A percentile compares a stretch with the other conserved stretches of the same genome.
Evolutionary conservation across 2,329 filamentous ascomycete species (phyloP).

Genomic region (Penicillium vulpinum): DNA sequence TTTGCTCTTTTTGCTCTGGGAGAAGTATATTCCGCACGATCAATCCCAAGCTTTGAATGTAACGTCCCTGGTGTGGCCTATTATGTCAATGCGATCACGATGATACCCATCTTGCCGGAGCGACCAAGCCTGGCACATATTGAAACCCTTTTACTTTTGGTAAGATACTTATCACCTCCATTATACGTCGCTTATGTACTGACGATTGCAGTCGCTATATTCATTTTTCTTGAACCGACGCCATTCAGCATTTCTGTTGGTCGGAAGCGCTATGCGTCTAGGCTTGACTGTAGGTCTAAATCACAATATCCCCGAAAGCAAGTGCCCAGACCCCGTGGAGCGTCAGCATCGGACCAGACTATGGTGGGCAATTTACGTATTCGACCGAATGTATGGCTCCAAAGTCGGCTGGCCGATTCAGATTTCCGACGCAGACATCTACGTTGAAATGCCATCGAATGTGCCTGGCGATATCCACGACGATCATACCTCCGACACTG

Average conservation of each 20-base stretch:
- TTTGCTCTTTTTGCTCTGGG: slow-evolving; percentile 44
- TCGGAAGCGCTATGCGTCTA: slow-evolving; percentile 39
- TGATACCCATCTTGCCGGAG: slow-evolving; percentile 41
- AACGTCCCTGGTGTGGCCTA: slow-evolving; percentile 42
- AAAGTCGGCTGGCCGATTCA: slow-evolving; percentile 49
- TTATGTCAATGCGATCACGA: slow-evolving; percentile 37
- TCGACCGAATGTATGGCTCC: slow-evolving; percentile 45
- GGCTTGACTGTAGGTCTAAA: slow-evolving; percentile 44
- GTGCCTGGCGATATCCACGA: slow-evolving; percentile 18
- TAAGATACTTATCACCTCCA: slow-evolving; percentile 6
- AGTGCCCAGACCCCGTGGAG: slow-evolving; percentile 31
- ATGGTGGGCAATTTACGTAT: slow-evolving; percentile 34
- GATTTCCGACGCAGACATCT: slow-evolving; percentile 48
- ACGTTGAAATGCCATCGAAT: slow-evolving; percentile 32
- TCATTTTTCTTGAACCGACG: slow-evolving; percentile 31
- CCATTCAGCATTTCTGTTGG: slow-evolving; percentile 31
- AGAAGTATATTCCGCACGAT: slow-evolving; percentile 42
- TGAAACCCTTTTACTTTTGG: slow-evolving; percentile 39
- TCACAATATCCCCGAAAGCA: slow-evolving; percentile 29
- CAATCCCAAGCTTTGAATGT: slow-evolving; percentile 16
- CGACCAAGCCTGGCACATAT: slow-evolving; percentile 43
- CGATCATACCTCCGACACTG: slow-evolving; percentile 32
- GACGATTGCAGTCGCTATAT: slow-evolving; percentile 16
- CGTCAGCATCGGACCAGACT: slow-evolving; percentile 28
- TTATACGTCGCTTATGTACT: neutral